Base-by-base conservation (phyloP, 2,329 filamentous ascomycete genomes). In the Xylaria sp. region DNA sequence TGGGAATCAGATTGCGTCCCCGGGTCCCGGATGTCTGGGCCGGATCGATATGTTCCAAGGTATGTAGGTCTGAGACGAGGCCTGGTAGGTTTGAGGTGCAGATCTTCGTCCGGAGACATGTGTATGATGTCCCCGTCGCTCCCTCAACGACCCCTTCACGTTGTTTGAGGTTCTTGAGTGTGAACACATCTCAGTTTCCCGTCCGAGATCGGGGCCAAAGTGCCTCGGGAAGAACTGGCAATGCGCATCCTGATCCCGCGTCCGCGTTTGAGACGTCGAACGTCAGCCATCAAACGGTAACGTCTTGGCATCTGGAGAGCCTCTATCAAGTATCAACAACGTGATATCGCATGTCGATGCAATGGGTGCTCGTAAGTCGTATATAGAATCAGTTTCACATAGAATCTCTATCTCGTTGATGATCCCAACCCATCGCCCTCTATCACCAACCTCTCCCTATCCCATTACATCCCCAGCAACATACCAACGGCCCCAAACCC, bases 281-380 rank as follows among this genome's bases (percentile, higher is more conserved):
- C 89, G 86, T 89, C 90, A 93, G 76, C 93, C 83, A 74, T 92
- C 89, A 69, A 91, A 91, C 57, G 86, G 79, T 39, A 92, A 76
- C 6, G 83, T 88, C 65, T 84, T 84, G 63, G 83, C 67, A 30
- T 62, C 52, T 19, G 58, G 60, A 11, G 69, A 60, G 7, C 61
- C 51, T 16, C 65, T 65, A 5, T 23, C 16, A 16, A 23, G 23
- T n/a, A 61, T 59, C 23, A 35, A 52, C 16, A 23, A 47, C n/a
- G 23, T 23, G 23, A 23, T 23, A 23, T 23, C 2, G 23, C 23
- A 23, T 23, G 5, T 23, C 23, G 3, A 16, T 23, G 23, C 23
- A 30, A 30, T 30, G 23, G 23, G 23, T 30, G 16, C 16, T 16
- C 23, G 2, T 1, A 30, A 23, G 23, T 23, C 4, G 23, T 23